Evolutionary conservation across 129 eudicot species (phyloP), one percentile per base, ranked within the genome.

Genomic region (Escallonia rubra): DNA sequence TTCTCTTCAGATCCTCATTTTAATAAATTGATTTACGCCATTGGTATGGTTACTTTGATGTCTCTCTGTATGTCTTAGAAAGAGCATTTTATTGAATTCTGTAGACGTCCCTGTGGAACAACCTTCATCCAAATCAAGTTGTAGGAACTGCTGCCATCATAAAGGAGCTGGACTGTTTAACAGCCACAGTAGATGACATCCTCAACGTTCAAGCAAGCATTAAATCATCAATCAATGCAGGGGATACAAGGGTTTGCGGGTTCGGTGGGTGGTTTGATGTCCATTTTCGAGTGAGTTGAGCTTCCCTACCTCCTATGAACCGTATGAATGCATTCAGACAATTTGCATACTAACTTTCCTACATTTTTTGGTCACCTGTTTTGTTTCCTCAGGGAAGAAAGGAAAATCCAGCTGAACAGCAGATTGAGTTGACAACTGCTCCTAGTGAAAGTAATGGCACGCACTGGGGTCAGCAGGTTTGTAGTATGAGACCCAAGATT

Each of bases 401-500:
- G 41, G 89, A 78, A 73, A 83, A 80, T 83, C 97, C 90, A 42
- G 97, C 97, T 38, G 84, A 85, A 71, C 62, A 80, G 44, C 94
- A 80, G 64, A 72, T 94, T 6, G 96, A 82, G 85, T 76, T 94
- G 87, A 76, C 97, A 16, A 94, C 99, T 61, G 99, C 92, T 67
- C 99, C 97, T 3, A 82, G 84, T 50, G 59, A 76, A 67, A 76
- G 87, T 65, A 61, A 48, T 54, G 69, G 86, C 69, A 94, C 99
- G 4, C 99, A 94, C 66, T 94, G 99, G 99, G 99, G 99, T 41
- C 99, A 94, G 79, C 99, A 94, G 96, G 99, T 94, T 70, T 43
- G 84, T 71, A 69, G 55, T 49, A 39, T 7, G 34, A 23, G 34
- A 23, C 34, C 0, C 1, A 23, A 23, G 34, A 23, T 23, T 23